A percentile compares a stretch with the other conserved stretches of the same genome.
These are phyloP conservation scores for Botrytis paeoniae DNA, from an alignment of 2,329 filamentous ascomycete species.

Conservation along the genomic window DNA sequence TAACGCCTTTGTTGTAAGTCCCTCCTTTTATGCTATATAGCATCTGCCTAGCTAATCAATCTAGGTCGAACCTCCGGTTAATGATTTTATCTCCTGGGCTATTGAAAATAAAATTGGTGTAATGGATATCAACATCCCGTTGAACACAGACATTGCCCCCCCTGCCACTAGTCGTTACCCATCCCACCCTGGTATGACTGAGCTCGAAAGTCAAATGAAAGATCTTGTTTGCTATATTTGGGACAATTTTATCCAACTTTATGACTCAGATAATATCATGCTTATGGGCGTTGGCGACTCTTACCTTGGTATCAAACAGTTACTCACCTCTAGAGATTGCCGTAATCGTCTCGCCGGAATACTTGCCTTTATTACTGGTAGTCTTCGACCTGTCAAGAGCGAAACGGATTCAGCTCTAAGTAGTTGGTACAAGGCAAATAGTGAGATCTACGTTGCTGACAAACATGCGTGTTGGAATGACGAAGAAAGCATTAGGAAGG, in stretches of 20 bases:
- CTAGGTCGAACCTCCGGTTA: constrained; percentile 62
- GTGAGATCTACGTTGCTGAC: constrained; percentile 71
- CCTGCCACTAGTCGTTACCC: constrained; percentile 1
- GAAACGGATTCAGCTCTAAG: constrained; percentile 71
- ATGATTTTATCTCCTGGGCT: constrained; percentile 83
- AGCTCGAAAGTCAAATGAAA: constrained; percentile 53
- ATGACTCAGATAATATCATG: constrained; percentile 67
- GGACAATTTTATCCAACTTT: constrained; percentile 93
- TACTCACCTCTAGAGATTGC: constrained; percentile 73
- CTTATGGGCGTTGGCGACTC: constrained; percentile 88
- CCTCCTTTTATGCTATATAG: constrained; percentile 45
- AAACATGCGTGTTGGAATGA: constrained; percentile 75
- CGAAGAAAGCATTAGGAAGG: constrained; percentile 56
- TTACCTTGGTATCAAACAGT: constrained; percentile 76
- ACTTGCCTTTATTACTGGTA: constrained; percentile 77
- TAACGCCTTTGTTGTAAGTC: constrained; percentile 76
- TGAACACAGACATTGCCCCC: constrained; percentile 17
- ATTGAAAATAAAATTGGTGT: constrained; percentile 72
- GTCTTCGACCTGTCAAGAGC: constrained; percentile 73
- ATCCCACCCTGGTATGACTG: constrained; percentile 47
- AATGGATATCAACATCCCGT: constrained; percentile 86
- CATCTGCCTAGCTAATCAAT: neutral
- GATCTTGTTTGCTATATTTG: constrained; percentile 84
- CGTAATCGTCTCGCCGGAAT: constrained; percentile 67
- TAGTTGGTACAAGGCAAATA: constrained; percentile 81